Percentiles rank a stretch among this genome's conserved stretches.
Evolutionary conservation across 2,329 filamentous ascomycete species (phyloP).

Genomic region (Aspergillus flavus): DNA sequence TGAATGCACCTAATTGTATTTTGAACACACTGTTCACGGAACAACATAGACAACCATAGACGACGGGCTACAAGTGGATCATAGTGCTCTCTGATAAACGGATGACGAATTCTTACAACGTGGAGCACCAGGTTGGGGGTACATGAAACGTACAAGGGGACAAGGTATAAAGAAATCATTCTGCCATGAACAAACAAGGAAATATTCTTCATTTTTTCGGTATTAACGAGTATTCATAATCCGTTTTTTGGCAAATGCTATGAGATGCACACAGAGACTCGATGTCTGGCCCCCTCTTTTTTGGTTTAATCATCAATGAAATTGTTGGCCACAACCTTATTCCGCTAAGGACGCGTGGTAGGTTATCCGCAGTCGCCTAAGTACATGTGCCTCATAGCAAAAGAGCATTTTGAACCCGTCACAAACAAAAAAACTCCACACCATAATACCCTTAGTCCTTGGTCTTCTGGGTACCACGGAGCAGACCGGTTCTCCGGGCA

Average conservation of each 20-base stretch:
- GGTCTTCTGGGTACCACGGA: constrained; percentile 99
- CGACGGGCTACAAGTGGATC: background rate
- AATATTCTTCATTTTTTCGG: constrained; percentile 7
- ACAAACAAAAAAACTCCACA: constrained; percentile 63
- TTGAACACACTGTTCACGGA: background rate
- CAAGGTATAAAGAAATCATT: background rate
- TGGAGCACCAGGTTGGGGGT: background rate
- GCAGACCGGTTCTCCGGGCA: constrained; percentile 98
- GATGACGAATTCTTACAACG: background rate
- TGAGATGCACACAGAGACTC: constrained; percentile 17
- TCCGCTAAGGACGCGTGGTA: constrained; percentile 43
- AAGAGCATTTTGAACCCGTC: constrained; percentile 44
- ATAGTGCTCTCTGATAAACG: background rate
- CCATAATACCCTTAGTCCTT: constrained; percentile 77
- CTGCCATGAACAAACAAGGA: constrained; percentile 2
- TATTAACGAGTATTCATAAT: constrained; percentile 3
- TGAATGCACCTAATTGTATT: background rate
- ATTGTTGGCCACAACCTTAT: constrained; percentile 44
- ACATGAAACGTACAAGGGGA: background rate
- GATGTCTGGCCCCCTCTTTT: constrained; percentile 31
- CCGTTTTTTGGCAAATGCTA: constrained; percentile 3
- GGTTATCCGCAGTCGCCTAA: constrained; percentile 44
- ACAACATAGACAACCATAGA: background rate
- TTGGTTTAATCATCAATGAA: constrained; percentile 33
- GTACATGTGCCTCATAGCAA: constrained; percentile 47